Conservation (phyloP, 495 filamentous ascomycete species). For the Tuber microsphaerosporum region DNA sequence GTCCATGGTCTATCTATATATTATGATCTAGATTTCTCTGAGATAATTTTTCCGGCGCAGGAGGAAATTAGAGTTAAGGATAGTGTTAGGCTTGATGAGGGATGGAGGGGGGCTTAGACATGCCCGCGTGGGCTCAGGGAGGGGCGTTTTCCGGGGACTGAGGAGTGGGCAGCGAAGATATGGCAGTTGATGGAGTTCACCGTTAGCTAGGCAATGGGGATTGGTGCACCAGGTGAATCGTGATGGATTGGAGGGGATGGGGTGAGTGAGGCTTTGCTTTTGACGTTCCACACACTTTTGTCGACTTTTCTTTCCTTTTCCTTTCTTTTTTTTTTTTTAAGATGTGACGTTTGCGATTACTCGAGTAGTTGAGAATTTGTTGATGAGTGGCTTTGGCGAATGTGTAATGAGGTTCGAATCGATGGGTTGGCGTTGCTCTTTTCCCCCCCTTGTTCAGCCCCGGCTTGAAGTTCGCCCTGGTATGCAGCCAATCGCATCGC, state of each 20-base stretch:
- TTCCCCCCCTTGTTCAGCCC: neutral
- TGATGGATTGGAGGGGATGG: neutral
- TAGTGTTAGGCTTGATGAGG: slow-evolving; percentile 7
- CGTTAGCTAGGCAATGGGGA: neutral
- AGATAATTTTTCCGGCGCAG: slow-evolving; percentile 15
- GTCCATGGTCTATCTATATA: slow-evolving; percentile 8
- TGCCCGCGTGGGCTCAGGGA: neutral
- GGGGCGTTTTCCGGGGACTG: neutral
- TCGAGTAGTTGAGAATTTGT: neutral
- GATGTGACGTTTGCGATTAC: neutral
- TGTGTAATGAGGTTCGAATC: neutral
- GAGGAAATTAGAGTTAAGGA: slow-evolving; percentile 13
- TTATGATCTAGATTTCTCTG: neutral
- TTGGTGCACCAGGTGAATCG: neutral
- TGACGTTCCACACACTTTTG: neutral
- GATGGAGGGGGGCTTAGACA: neutral
- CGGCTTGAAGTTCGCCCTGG: neutral
- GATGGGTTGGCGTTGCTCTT: neutral
- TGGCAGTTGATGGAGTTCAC: too few species aligned
- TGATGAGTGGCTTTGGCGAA: neutral
- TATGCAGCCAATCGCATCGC: neutral
- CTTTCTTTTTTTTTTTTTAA: neutral
- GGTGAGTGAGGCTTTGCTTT: neutral
- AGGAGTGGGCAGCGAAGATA: neutral
- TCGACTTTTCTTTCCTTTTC: neutral